Base-by-base conservation (phyloP, 129 eudicot genomes). In the Centrapalus pauciflorus region DNA sequence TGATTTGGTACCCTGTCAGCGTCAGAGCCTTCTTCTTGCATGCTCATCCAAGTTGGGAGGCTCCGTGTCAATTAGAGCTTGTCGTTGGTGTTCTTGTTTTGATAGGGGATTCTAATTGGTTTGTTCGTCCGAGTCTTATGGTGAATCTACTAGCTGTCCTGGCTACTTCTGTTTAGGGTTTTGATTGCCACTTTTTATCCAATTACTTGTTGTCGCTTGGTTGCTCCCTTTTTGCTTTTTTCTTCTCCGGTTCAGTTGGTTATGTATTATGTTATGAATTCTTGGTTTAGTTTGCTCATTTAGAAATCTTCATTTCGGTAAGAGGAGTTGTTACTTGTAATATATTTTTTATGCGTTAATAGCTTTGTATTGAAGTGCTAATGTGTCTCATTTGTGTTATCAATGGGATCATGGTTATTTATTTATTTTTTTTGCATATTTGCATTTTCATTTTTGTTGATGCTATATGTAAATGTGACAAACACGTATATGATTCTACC, bases 101-200 rank as follows among this genome's bases (percentile, higher is more conserved):
- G 40, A 57, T 57, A 41, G 40, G 28, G 5, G n/a, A 28, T 56
- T 56, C 40, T 12, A 30, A 13, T 56, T 56, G 30, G 58, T 10
- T 29, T 14, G 13, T 28, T 64, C 10, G 27, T 9, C 4, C 43
- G 67, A 14, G 13, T 43, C 32, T 16, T 30, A 26, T 16, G n/a
- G 71, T 37, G 61, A 35, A 68, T 10, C 46, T 25, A 19, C 16
- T 48, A 21, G 58, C 75, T 70, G 33, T 28, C n/a, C 41, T 43
- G 30, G 60, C 4, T 23, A 45, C 6, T 46, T 59, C 23, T 41
- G 5, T 59, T 26, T 71, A 71, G 76, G 69, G 76, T 46, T 71
- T 71, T 46, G 11, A 24, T 50, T n/a, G 21, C 59, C 49, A 43
- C 17, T 70, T 48, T 9, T 41, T 43, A 16, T 40, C 40, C 74